A percentile compares a stretch with the other conserved stretches of the same genome.
Evolutionary conservation across 352 stramenopile genomes (phyloP).

Genomic region (Phytophthora uliginosa): DNA sequence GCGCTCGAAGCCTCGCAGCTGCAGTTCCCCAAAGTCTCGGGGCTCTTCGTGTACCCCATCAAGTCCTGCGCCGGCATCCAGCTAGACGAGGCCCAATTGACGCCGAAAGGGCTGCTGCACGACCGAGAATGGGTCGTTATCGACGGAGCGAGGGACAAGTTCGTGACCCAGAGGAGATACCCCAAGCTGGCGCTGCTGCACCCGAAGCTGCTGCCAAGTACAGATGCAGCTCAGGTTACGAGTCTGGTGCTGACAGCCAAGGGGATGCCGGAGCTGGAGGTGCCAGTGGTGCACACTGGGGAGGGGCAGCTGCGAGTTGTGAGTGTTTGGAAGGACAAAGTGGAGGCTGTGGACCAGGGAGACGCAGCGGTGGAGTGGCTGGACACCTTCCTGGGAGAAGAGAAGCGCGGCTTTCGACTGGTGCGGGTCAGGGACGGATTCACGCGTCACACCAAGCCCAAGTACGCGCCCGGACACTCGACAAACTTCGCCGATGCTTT

Average conservation of each 20-base stretch:
- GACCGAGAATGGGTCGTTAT: slow-evolving; percentile 88
- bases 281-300: slow-evolving; percentile 56
- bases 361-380: slow-evolving; percentile 72
- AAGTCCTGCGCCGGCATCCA: slow-evolving; percentile 85
- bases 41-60: slow-evolving; percentile 85
- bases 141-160: slow-evolving; percentile 64
- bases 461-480: slow-evolving; percentile 69
- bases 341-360: slow-evolving; percentile 73
- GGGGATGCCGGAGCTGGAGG: slow-evolving; percentile 68
- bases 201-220: slow-evolving; percentile 61
- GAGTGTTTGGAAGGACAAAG: slow-evolving; percentile 67
- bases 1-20: slow-evolving; percentile 36
- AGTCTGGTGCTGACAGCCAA: slow-evolving; percentile 66
- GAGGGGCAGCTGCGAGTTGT: slow-evolving; percentile 48
- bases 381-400: slow-evolving; percentile 56
- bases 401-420: slow-evolving; percentile 57
- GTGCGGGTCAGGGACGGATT: slow-evolving; percentile 72
- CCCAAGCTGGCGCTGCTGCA: slow-evolving; percentile 71
- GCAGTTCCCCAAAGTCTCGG: slow-evolving; percentile 43
- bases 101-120: slow-evolving; percentile 64
- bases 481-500: slow-evolving; percentile 84
- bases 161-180: slow-evolving; percentile 79
- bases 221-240: slow-evolving; percentile 34
- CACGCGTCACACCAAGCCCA: slow-evolving; percentile 57
- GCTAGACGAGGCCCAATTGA: slow-evolving; percentile 54